Percentiles rank a stretch among this genome's conserved stretches.
phyloP scores from a whole-genome alignment of 768 basidiomycete species.

The Ramaria sp. region DNA sequence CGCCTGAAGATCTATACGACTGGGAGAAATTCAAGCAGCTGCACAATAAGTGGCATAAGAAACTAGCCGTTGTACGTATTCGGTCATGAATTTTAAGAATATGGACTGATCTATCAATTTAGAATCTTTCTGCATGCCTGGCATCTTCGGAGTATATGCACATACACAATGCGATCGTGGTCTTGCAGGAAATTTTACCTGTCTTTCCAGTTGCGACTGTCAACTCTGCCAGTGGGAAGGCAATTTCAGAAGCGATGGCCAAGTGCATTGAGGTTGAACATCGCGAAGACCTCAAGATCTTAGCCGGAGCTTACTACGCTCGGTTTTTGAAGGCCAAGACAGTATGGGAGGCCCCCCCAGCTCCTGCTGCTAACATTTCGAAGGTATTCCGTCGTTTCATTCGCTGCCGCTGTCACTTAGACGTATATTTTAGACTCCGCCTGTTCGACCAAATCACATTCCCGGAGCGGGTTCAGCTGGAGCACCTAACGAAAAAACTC shows the following conservation, averaged over 20 bases:
- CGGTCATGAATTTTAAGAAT: background rate
- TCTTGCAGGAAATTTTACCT: constrained; percentile 82
- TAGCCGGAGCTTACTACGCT: constrained; percentile 51
- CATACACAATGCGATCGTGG: constrained; percentile 92
- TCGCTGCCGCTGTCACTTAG: background rate
- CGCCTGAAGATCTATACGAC: constrained; percentile 43
- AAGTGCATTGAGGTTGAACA: constrained; percentile 64
- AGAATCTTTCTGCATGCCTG: constrained; percentile 77
- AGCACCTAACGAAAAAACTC: background rate
- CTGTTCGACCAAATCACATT: background rate
- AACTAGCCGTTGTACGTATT: constrained; percentile 50
- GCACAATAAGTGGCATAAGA: constrained; percentile 76
- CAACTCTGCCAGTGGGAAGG: constrained; percentile 36
- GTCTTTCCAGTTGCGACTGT: constrained; percentile 73
- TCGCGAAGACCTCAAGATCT: constrained; percentile 73
- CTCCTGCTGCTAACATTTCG: background rate
- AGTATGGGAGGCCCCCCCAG: constrained; percentile 2
- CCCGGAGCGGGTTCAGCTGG: background rate
- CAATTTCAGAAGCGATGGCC: constrained; percentile 51
- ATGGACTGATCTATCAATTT: constrained; percentile 9
- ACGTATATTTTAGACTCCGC: background rate
- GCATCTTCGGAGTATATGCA: constrained; percentile 91
- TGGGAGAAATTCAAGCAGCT: constrained; percentile 66
- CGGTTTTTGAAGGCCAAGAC: background rate
- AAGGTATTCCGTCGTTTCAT: constrained; percentile 21